Percentiles rank a stretch among this genome's conserved stretches.
These are phyloP conservation scores for Lyophyllum shimeji DNA, from an alignment of 768 basidiomycete genomes.

Conservation along the genomic window DNA sequence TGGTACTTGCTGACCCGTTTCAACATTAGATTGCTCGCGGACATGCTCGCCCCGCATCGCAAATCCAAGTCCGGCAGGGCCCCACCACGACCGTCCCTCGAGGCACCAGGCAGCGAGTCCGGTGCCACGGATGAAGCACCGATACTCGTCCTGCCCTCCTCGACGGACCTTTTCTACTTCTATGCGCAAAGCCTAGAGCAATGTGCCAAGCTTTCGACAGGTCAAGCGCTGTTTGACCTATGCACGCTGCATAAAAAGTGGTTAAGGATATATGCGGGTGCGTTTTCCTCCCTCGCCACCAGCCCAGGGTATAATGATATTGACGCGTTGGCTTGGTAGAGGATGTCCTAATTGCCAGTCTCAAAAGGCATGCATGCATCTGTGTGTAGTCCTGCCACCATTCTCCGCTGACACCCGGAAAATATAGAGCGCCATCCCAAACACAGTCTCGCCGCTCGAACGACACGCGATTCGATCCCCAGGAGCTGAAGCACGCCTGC, in stretches of 20 bases:
- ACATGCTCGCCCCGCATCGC: slow-evolving; percentile 87
- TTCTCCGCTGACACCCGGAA: slow-evolving; percentile 6
- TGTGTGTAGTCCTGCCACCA: background rate
- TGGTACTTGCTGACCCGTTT: background rate
- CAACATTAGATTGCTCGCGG: slow-evolving; percentile 70
- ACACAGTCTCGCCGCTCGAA: slow-evolving; percentile 62
- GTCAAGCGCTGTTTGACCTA: slow-evolving; percentile 80
- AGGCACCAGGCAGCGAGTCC: slow-evolving; percentile 41
- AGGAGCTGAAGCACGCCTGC: slow-evolving; percentile 79
- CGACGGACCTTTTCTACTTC: slow-evolving; percentile 96
- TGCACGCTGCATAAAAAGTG: slow-evolving; percentile 87
- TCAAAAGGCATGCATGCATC: slow-evolving; percentile 59
- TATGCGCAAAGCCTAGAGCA: slow-evolving; percentile 95
- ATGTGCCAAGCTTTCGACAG: slow-evolving; percentile 87
- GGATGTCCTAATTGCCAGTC: slow-evolving; percentile 74
- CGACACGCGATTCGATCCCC: slow-evolving; percentile 76
- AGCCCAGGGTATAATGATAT: background rate
- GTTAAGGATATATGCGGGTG: slow-evolving; percentile 91
- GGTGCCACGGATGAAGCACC: slow-evolving; percentile 46
- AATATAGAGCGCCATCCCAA: slow-evolving; percentile 34
- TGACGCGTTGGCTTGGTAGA: slow-evolving; percentile 44
- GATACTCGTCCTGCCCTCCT: slow-evolving; percentile 82
- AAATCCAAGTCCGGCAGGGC: slow-evolving; percentile 35
- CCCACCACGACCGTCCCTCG: slow-evolving; percentile 67
- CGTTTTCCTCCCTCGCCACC: slow-evolving; percentile 16